phyloP scores from a whole-genome alignment of 140 eudicot species.

The Cichorium intybus region DNA sequence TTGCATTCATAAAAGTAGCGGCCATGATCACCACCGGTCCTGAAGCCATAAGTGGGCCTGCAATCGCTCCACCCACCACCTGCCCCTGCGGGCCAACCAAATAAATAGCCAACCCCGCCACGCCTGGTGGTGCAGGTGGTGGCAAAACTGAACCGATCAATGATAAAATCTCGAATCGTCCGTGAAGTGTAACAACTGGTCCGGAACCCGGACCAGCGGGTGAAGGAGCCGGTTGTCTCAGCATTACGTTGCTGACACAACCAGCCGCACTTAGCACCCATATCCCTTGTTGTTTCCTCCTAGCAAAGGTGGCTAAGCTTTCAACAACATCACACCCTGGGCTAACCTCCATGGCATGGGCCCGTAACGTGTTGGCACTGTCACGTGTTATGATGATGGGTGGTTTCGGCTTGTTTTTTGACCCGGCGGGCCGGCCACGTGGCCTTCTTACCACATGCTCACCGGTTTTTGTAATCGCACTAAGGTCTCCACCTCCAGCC shows the following conservation, averaged over 20 bases:
- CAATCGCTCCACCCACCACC: slow-evolving; percentile 57
- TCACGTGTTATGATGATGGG: slow-evolving; percentile 57
- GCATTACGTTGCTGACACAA: slow-evolving; percentile 45
- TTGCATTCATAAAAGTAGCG: slow-evolving; percentile 52
- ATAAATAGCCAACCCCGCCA: slow-evolving; percentile 40
- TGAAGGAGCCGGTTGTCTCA: slow-evolving; percentile 41
- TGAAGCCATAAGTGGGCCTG: slow-evolving; percentile 49
- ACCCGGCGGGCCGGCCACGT: slow-evolving; percentile 61
- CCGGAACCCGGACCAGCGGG: slow-evolving; percentile 17
- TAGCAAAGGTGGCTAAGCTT: slow-evolving; percentile 35
- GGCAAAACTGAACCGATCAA: slow-evolving; percentile 50
- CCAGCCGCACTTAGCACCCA: slow-evolving; percentile 58
- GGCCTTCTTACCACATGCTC: slow-evolving; percentile 34
- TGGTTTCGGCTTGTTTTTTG: slow-evolving; percentile 50
- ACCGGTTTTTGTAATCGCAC: slow-evolving; percentile 22
- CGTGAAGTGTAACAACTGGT: slow-evolving; percentile 44
- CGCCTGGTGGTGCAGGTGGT: slow-evolving; percentile 54
- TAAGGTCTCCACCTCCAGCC: slow-evolving; percentile 26
- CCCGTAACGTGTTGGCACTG: slow-evolving; percentile 48
- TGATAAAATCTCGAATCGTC: slow-evolving; percentile 53
- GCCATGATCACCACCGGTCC: slow-evolving; percentile 63
- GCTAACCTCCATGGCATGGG: slow-evolving; percentile 56
- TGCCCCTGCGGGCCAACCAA: slow-evolving; percentile 57
- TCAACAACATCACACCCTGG: slow-evolving; percentile 49
- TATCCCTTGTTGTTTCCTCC: slow-evolving; percentile 48